phyloP scores from a whole-genome alignment of 2,329 filamentous ascomycete species.

The Blumeriella jaapii region DNA sequence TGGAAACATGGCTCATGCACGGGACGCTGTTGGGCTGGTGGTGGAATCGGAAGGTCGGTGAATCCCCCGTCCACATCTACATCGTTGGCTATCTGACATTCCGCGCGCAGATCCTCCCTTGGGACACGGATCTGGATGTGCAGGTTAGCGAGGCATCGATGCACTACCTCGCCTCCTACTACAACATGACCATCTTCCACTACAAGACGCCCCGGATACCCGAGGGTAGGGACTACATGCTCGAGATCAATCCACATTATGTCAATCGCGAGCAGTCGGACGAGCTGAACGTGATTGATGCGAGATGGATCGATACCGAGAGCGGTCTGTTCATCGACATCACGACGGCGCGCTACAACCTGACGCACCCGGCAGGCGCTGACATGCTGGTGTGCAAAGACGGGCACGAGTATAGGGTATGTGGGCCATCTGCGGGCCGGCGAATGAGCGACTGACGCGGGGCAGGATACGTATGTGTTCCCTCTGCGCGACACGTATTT shows the following conservation, averaged over 20 bases:
- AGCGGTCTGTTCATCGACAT: conserved; percentile 79
- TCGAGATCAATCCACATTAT: conserved; percentile 69
- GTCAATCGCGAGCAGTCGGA: conserved; percentile 48
- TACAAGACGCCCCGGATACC: conserved; percentile 26
- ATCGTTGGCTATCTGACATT: background rate
- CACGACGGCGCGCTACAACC: conserved; percentile 48
- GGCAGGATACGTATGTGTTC: conserved; percentile 47
- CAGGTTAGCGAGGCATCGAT: conserved; percentile 41
- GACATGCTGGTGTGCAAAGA: conserved; percentile 41
- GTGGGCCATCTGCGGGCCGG: conserved; percentile 1
- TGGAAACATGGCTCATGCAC: conserved; percentile 50
- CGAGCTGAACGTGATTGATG: conserved; percentile 72
- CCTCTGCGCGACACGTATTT: conserved; percentile 59
- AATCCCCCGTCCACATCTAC: background rate
- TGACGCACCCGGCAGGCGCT: conserved; percentile 30
- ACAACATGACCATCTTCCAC: conserved; percentile 31
- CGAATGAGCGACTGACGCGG: background rate
- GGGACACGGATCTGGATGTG: conserved; percentile 69
- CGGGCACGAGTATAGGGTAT: conserved; percentile 38
- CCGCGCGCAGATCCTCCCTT: conserved; percentile 48
- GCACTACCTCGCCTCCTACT: conserved; percentile 40
- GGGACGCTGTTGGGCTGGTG: conserved; percentile 79
- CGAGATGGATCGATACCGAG: conserved; percentile 65
- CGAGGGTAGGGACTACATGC: conserved; percentile 46
- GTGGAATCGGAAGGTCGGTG: conserved; percentile 50